These are phyloP conservation scores for Raffaelea deltoideospora DNA, from an alignment of 2,329 filamentous ascomycete species.

Conservation along the genomic window DNA sequence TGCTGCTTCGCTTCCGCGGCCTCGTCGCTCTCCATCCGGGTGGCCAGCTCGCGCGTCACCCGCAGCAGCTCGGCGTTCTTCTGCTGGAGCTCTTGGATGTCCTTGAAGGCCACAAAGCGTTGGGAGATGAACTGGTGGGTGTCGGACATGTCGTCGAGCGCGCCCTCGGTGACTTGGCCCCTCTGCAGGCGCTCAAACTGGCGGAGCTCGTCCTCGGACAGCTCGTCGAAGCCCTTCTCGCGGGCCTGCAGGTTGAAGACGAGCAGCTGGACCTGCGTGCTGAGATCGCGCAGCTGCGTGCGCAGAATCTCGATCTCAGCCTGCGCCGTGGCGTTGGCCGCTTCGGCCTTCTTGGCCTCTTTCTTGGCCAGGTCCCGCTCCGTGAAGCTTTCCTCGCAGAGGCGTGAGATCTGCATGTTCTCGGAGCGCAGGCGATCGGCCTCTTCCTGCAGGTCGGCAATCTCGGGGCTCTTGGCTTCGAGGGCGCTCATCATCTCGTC, in stretches of 20 bases:
- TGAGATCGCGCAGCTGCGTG: constrained; percentile 77
- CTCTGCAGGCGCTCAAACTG: constrained; percentile 65
- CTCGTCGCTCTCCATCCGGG: constrained; percentile 84
- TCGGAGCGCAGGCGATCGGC: constrained; percentile 67
- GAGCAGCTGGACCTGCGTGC: constrained; percentile 79
- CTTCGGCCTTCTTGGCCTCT: constrained; percentile 63
- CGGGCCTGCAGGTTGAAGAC: constrained; percentile 73
- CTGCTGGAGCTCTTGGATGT: constrained; percentile 67
- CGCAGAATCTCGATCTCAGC: constrained; percentile 65
- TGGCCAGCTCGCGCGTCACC: constrained; percentile 70
- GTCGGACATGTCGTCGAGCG: constrained; percentile 60
- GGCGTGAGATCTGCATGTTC: constrained; percentile 68
- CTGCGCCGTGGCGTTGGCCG: constrained; percentile 47
- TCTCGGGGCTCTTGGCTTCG: constrained; percentile 74
- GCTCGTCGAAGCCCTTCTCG: constrained; percentile 60
- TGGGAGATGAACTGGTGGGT: constrained; percentile 83
- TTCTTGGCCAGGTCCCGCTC: constrained; percentile 69
- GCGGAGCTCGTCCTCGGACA: constrained; percentile 55
- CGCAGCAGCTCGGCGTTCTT: constrained; percentile 77
- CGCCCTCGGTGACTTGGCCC: constrained; percentile 58
- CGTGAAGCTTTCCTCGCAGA: constrained; percentile 68
- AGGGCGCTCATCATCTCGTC: constrained; percentile 77
- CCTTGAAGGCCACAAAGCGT: constrained; percentile 78
- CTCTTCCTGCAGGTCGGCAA: constrained; percentile 72
- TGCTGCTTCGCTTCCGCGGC: constrained; percentile 52